These are phyloP conservation scores for Herpetospermum pedunculosum DNA, from an alignment of 306 rosid genomes.

Conservation along the genomic window DNA sequence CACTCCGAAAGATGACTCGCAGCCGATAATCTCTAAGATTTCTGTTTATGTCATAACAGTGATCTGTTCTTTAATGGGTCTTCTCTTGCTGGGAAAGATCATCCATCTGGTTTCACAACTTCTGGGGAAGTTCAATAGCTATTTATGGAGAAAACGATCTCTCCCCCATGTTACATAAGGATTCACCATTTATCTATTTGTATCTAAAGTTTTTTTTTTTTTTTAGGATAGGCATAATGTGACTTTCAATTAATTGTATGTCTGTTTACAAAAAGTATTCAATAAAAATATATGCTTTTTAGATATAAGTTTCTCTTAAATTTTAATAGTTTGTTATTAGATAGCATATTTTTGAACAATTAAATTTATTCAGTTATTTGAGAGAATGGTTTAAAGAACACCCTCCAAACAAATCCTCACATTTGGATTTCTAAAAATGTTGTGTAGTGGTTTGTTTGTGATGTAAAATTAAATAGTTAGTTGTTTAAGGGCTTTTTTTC, in stretches of 20 bases:
- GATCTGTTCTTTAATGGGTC: not conserved
- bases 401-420: not conserved
- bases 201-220: no score
- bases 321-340: no score
- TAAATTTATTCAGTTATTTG: no score
- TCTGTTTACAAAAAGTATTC: no score
- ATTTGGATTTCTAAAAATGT: not conserved
- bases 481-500: not conserved
- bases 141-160: not conserved
- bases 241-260: no score
- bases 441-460: not conserved
- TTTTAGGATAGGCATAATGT: no score
- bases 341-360: no score
- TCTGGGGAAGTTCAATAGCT: not conserved
- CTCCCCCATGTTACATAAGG: not conserved
- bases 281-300: no score
- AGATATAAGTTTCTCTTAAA: no score
- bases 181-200: not conserved
- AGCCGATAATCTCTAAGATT: no score
- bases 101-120: not conserved
- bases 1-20: not conserved
- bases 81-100: not conserved
- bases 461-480: not conserved
- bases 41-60: no score
- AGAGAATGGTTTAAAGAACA: not conserved